Percentiles rank a stretch among this genome's conserved stretches.
These are phyloP conservation scores for Talaromyces sp. DNA, from an alignment of 2,329 filamentous ascomycete species.

Conservation along the genomic window DNA sequence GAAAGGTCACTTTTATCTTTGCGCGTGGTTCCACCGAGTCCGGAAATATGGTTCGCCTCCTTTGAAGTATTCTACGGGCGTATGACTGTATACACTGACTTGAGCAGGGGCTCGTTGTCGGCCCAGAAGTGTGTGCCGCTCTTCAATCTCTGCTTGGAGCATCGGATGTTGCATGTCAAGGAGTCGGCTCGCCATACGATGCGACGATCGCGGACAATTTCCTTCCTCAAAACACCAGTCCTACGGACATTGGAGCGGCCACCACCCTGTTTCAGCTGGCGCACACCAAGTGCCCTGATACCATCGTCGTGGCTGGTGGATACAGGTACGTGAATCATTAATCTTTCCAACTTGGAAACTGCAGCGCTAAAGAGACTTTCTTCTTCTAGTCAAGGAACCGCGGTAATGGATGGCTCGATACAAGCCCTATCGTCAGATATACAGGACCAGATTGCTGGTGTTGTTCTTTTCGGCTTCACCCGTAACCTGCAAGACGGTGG, in stretches of 20 bases:
- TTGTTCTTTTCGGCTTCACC: slow-evolving; percentile 42
- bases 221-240: background rate
- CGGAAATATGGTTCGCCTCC: background rate
- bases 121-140: background rate
- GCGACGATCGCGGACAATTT: background rate
- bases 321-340: slow-evolving; percentile 29
- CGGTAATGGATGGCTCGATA: background rate
- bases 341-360: background rate
- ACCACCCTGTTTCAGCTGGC: slow-evolving; percentile 37
- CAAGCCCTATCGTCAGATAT: slow-evolving; percentile 15
- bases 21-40: background rate
- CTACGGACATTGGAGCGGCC: slow-evolving; percentile 32
- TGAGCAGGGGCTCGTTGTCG: background rate
- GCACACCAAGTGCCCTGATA: slow-evolving; percentile 38
- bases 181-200: background rate
- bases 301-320: slow-evolving; percentile 41
- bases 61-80: background rate
- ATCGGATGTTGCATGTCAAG: background rate
- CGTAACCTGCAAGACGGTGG: slow-evolving; percentile 29
- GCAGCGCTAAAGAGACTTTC: background rate
- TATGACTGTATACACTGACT: background rate
- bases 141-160: background rate
- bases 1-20: background rate
- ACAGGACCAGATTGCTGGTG: slow-evolving; percentile 29
- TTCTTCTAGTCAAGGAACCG: background rate